A percentile compares a stretch with the other conserved stretches of the same genome.
phyloP scores from a whole-genome alignment of 495 filamentous ascomycete species.

The Annulohypoxylon nitens region DNA sequence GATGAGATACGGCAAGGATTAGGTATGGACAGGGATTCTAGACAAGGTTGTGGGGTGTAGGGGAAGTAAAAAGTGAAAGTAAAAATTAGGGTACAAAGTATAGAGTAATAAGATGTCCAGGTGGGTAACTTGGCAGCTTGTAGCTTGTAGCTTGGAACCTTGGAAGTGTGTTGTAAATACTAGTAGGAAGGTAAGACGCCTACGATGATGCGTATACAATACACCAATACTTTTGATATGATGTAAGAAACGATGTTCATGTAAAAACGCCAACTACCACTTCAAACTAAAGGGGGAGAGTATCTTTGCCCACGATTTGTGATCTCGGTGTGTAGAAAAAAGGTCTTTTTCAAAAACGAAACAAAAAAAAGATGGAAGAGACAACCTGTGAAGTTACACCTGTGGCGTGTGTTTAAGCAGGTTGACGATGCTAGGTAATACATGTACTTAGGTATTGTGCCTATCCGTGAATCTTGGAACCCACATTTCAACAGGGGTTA shows the following conservation, averaged over 20 bases:
- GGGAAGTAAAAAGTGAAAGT: not conserved
- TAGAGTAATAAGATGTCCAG: too few species aligned
- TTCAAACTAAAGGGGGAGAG: too few species aligned
- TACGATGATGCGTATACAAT: not conserved
- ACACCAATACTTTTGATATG: too few species aligned
- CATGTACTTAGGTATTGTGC: not conserved
- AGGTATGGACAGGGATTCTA: not conserved
- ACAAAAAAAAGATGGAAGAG: not conserved
- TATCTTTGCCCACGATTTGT: not conserved
- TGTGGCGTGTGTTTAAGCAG: conserved; percentile 10
- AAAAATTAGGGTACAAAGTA: too few species aligned
- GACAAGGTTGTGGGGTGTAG: not conserved
- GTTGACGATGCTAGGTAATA: not conserved
- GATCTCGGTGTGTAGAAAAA: not conserved
- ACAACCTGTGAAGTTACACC: conserved; percentile 9
- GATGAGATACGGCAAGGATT: not conserved
- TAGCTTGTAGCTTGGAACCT: too few species aligned
- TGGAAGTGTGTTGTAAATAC: too few species aligned
- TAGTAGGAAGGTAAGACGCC: not conserved
- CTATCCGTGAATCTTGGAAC: not conserved
- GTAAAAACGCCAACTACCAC: too few species aligned
- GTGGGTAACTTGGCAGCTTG: too few species aligned
- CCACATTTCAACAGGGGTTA: conserved; percentile 4
- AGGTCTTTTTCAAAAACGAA: not conserved
- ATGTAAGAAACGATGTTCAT: too few species aligned